A percentile compares a stretch with the other conserved stretches of the same genome.
Evolutionary conservation across 2,329 filamentous ascomycete genomes (phyloP).

Genomic region (Ampelomyces quisqualis): DNA sequence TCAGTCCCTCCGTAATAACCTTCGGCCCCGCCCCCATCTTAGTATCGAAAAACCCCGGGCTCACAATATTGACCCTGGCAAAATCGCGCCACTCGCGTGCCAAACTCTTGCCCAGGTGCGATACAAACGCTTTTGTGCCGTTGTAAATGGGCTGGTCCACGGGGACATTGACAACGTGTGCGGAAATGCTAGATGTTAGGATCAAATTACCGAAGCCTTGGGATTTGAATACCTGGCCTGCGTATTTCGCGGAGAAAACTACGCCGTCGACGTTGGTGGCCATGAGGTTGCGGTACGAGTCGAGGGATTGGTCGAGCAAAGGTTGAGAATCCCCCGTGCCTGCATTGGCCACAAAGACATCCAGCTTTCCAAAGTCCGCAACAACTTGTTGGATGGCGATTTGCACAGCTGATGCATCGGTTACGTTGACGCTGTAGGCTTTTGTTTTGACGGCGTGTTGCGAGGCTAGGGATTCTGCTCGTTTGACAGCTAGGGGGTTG

Average conservation of each 20-base stretch:
- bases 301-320: slow-evolving; percentile 58
- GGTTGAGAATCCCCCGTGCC: slow-evolving; percentile 59
- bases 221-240: slow-evolving; percentile 45
- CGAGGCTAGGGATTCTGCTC: slow-evolving; percentile 57
- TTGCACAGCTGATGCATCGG: slow-evolving; percentile 55
- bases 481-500: slow-evolving; percentile 59
- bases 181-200: slow-evolving; percentile 69
- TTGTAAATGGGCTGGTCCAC: slow-evolving; percentile 57
- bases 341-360: slow-evolving; percentile 67
- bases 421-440: slow-evolving; percentile 63
- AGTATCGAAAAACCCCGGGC: slow-evolving; percentile 66
- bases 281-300: slow-evolving; percentile 63
- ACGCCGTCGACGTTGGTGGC: slow-evolving; percentile 71
- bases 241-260: slow-evolving; percentile 48
- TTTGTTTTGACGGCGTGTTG: slow-evolving; percentile 62
- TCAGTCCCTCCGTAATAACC: slow-evolving; percentile 65
- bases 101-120: slow-evolving; percentile 61
- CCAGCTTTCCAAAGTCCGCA: slow-evolving; percentile 67
- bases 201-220: slow-evolving; percentile 59
- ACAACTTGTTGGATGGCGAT: slow-evolving; percentile 61
- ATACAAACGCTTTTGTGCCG: slow-evolving; percentile 61
- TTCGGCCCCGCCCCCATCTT: slow-evolving; percentile 61
- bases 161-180: slow-evolving; percentile 78
- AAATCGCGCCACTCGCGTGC: slow-evolving; percentile 69
- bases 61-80: slow-evolving; percentile 65